phyloP scores from a whole-genome alignment of 257 asterid species.

The Solanum appendiculatum region DNA sequence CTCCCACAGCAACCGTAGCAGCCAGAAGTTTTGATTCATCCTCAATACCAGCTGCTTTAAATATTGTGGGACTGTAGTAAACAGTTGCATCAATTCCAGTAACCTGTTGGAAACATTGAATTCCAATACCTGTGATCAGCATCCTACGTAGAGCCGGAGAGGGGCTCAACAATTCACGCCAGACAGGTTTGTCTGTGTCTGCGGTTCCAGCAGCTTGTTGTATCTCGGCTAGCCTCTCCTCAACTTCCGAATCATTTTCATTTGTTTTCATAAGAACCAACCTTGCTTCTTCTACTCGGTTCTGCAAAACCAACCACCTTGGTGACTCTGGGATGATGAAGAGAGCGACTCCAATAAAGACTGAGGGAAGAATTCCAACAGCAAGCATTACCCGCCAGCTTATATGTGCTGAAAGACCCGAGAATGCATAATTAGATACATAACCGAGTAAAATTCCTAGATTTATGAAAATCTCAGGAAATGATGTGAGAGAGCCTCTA shows the following conservation, averaged over 20 bases:
- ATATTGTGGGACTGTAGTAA: slow-evolving; percentile 81
- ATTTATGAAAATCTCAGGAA: slow-evolving; percentile 86
- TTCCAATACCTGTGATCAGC: slow-evolving; percentile 80
- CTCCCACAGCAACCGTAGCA: slow-evolving; percentile 86
- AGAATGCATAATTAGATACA: slow-evolving; percentile 73
- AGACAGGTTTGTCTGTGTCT: slow-evolving; percentile 38
- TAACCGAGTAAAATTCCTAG: slow-evolving; percentile 83
- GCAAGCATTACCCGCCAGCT: slow-evolving; percentile 94
- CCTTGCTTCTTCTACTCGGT: slow-evolving; percentile 66
- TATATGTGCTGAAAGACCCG: slow-evolving; percentile 57
- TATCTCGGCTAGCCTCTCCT: slow-evolving; percentile 73
- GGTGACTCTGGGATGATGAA: slow-evolving; percentile 85
- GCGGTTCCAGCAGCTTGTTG: slow-evolving; percentile 45
- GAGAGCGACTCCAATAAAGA: slow-evolving; percentile 66
- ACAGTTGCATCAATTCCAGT: slow-evolving; percentile 94
- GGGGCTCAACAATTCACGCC: slow-evolving; percentile 67
- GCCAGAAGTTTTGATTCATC: slow-evolving; percentile 65
- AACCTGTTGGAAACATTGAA: slow-evolving; percentile 81
- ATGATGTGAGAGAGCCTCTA: slow-evolving; percentile 77
- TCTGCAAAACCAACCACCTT: slow-evolving; percentile 71
- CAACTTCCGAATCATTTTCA: slow-evolving; percentile 62
- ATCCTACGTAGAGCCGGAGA: slow-evolving; percentile 62
- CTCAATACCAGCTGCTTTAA: slow-evolving; percentile 60
- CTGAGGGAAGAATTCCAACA: slow-evolving; percentile 70
- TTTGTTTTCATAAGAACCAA: slow-evolving; percentile 64